Conservation (phyloP, 371 early-diverging fungal genomes). For the Mortierella sp. region DNA sequence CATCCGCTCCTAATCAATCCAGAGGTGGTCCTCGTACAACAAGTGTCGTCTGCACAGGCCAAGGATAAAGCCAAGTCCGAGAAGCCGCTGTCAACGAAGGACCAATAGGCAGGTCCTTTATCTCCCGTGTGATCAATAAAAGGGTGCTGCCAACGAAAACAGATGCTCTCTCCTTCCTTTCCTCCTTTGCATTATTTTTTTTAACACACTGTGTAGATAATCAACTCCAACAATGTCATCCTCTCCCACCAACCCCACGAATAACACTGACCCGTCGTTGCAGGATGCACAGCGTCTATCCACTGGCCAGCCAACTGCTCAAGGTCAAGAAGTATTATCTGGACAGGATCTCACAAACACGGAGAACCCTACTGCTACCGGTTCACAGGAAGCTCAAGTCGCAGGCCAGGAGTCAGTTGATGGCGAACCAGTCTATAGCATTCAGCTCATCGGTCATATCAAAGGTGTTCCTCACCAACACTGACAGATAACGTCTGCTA, state of each 20-base stretch:
- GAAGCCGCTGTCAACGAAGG: not conserved
- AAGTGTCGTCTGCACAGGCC: constrained; percentile 8
- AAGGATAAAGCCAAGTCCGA: constrained; percentile 14
- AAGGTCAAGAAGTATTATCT: not conserved
- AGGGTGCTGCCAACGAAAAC: no score
- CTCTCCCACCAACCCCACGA: not conserved
- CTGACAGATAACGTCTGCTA: no score
- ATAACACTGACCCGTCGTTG: not conserved
- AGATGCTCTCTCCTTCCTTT: not conserved
- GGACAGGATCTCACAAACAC: no score
- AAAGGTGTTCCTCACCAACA: constrained; percentile 32
- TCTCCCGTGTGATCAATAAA: no score
- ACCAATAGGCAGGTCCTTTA: no score
- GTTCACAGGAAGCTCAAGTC: not conserved
- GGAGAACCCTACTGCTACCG: not conserved
- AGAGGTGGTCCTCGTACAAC: constrained; percentile 16
- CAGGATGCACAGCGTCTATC: no score
- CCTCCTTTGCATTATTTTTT: not conserved
- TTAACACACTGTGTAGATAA: not conserved
- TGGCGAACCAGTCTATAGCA: constrained; percentile 31
- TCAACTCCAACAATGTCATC: not conserved
- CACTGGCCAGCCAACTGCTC: not conserved
- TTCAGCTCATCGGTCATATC: constrained; percentile 35
- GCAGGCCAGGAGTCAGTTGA: constrained; percentile 1
- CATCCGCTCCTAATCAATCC: constrained; percentile 28